A percentile compares a stretch with the other conserved stretches of the same genome.
Conservation (phyloP, 768 basidiomycete species). For the Hebeloma cylindrosporum region DNA sequence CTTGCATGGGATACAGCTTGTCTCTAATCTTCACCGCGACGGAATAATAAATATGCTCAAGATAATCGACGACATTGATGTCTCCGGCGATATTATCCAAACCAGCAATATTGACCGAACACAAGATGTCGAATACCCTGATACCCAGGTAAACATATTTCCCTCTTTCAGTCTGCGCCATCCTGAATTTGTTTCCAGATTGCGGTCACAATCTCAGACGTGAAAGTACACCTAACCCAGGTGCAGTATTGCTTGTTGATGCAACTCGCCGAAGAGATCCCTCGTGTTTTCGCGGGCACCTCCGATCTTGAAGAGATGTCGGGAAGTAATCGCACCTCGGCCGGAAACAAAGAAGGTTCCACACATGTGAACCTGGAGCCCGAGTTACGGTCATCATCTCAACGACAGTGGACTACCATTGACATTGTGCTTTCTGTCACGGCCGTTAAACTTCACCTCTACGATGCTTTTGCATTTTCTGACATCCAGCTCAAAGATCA, state of each 20-base stretch:
- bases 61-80: conserved; percentile 89
- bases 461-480: conserved; percentile 62
- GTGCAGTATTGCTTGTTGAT: conserved; percentile 77
- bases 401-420: conserved; percentile 58
- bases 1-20: conserved; percentile 79
- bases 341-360: conserved; percentile 9
- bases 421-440: conserved; percentile 74
- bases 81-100: conserved; percentile 70
- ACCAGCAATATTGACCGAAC: conserved; percentile 51
- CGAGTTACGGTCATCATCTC: conserved; percentile 46
- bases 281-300: conserved; percentile 54
- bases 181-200: conserved; percentile 47
- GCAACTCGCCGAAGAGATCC: conserved; percentile 64
- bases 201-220: conserved; percentile 72
- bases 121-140: conserved; percentile 57
- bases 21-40: conserved; percentile 61
- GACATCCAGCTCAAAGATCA: conserved; percentile 64
- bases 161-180: not conserved
- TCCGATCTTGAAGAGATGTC: conserved; percentile 40
- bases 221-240: conserved; percentile 82
- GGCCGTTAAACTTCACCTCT: conserved; percentile 82
- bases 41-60: conserved; percentile 59
- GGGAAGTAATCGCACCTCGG: conserved; percentile 13
- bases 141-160: conserved; percentile 60
- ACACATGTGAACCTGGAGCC: conserved; percentile 51